phyloP scores from a whole-genome alignment of 2,329 filamentous ascomycete species.

The Stachybotrys elegans region DNA sequence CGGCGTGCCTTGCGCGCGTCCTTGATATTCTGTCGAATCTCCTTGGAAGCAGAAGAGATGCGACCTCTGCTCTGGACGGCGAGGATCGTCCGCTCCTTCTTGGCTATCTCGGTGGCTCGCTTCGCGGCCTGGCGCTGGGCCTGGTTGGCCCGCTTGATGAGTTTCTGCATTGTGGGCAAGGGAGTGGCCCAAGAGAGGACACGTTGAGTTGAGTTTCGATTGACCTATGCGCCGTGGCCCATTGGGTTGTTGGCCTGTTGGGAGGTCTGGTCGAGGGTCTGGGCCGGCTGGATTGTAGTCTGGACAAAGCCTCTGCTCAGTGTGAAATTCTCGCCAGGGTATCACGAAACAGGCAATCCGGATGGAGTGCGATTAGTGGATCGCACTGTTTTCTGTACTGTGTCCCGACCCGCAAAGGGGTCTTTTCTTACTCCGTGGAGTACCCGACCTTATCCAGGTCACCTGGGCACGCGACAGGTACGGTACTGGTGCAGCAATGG shows the following conservation, averaged over 20 bases:
- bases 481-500: no score
- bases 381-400: slow-evolving; percentile 11
- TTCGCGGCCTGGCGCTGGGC: slow-evolving; percentile 60
- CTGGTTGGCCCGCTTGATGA: slow-evolving; percentile 60
- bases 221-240: slow-evolving; percentile 9
- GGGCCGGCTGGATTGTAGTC: no score
- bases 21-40: slow-evolving; percentile 29
- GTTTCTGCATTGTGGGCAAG: slow-evolving; percentile 58
- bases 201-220: not conserved
- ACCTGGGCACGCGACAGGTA: no score
- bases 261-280: no score
- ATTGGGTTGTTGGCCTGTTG: no score
- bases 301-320: slow-evolving; percentile 15
- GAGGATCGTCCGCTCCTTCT: slow-evolving; percentile 23
- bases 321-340: slow-evolving; percentile 21
- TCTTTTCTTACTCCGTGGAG: no score
- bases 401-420: no score
- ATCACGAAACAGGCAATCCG: slow-evolving; percentile 12
- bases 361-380: slow-evolving; percentile 1
- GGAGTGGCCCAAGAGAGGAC: not conserved
- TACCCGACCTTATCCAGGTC: no score
- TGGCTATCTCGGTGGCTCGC: slow-evolving; percentile 33
- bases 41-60: slow-evolving; percentile 21
- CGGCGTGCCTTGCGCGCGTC: slow-evolving; percentile 48
- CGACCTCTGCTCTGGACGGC: slow-evolving; percentile 25